Evolutionary conservation across 2,329 filamentous ascomycete species (phyloP).

Genomic region (Pestalotiopsis sp.): DNA sequence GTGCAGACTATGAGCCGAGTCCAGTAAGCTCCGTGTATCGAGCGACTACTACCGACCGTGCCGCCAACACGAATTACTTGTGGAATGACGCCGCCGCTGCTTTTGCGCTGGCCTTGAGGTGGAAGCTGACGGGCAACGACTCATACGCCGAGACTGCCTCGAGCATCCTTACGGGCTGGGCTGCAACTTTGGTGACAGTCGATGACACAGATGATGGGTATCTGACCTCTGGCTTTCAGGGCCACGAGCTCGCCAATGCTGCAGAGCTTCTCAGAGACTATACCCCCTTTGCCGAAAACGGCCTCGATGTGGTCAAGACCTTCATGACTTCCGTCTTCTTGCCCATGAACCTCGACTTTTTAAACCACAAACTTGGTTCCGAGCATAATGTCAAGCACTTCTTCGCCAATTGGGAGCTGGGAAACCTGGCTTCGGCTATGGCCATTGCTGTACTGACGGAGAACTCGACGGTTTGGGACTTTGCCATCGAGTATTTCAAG

Average conservation of each 20-base stretch:
- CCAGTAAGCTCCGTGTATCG: slow-evolving; percentile 2
- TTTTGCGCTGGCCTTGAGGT: slow-evolving; percentile 5
- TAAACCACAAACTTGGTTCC: slow-evolving; percentile 4
- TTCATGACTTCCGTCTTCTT: slow-evolving; percentile 6
- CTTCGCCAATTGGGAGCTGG: slow-evolving; percentile 11
- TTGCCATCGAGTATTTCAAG: slow-evolving; percentile 10
- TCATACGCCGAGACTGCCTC: slow-evolving; percentile 5
- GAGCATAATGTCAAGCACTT: slow-evolving; percentile 10
- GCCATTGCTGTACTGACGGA: slow-evolving; percentile 8
- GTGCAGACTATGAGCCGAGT: not conserved
- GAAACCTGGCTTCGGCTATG: slow-evolving; percentile 6
- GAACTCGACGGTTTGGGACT: slow-evolving; percentile 8
- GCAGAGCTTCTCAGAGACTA: slow-evolving; percentile 6
- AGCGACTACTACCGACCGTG: not conserved
- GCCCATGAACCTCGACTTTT: slow-evolving; percentile 9
- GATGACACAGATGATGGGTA: slow-evolving; percentile 5
- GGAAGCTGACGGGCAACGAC: slow-evolving; percentile 7
- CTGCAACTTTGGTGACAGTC: not conserved
- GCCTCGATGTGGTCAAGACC: not conserved
- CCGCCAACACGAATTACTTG: not conserved
- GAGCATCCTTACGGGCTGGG: not conserved
- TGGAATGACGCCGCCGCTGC: slow-evolving; percentile 6
- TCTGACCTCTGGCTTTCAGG: slow-evolving; percentile 4
- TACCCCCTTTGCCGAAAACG: not conserved
- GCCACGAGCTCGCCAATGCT: slow-evolving; percentile 8